Percentiles rank a stretch among this genome's conserved stretches.
Evolutionary conservation across 345 rosid species (phyloP).

Genomic region (Dipteronia sinensis): DNA sequence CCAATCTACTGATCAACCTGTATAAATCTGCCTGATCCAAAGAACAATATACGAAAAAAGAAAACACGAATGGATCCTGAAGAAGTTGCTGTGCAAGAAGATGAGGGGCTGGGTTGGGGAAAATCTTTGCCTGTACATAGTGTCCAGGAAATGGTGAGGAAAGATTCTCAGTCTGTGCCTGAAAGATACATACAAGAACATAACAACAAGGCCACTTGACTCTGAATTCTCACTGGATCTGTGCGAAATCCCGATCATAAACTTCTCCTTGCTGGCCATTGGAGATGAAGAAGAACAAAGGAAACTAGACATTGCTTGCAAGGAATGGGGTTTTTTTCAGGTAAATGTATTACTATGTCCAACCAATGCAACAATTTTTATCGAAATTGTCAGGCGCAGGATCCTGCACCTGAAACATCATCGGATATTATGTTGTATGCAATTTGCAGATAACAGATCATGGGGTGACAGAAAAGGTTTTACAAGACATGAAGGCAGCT

Average conservation of each 20-base stretch:
- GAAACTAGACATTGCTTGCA: slow-evolving; percentile 34
- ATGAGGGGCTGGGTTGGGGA: slow-evolving; percentile 20
- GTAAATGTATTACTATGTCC: not conserved
- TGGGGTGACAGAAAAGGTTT: not conserved
- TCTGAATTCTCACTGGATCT: slow-evolving; percentile 7
- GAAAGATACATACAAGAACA: slow-evolving; percentile 22
- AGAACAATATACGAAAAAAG: not conserved
- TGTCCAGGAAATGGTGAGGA: slow-evolving; percentile 29
- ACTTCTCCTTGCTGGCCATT: slow-evolving; percentile 25
- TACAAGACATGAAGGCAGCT: slow-evolving; percentile 21
- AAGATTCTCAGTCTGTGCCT: slow-evolving; percentile 21
- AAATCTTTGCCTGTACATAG: slow-evolving; percentile 23
- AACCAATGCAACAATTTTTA: too few relatives aligned
- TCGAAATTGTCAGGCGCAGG: too few relatives aligned
- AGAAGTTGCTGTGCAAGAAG: slow-evolving; percentile 8
- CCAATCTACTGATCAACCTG: not conserved
- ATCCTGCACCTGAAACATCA: too few relatives aligned
- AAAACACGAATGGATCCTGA: slow-evolving; percentile 1
- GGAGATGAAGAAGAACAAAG: slow-evolving; percentile 25
- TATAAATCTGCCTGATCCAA: not conserved
- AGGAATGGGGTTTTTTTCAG: slow-evolving; percentile 46
- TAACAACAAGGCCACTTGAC: slow-evolving; percentile 14
- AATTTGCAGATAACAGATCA: slow-evolving; percentile 26
- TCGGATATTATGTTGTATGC: not conserved
- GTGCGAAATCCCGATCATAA: slow-evolving; percentile 22